Conservation (phyloP, 768 basidiomycete genomes). For the Auriscalpium orientale region DNA sequence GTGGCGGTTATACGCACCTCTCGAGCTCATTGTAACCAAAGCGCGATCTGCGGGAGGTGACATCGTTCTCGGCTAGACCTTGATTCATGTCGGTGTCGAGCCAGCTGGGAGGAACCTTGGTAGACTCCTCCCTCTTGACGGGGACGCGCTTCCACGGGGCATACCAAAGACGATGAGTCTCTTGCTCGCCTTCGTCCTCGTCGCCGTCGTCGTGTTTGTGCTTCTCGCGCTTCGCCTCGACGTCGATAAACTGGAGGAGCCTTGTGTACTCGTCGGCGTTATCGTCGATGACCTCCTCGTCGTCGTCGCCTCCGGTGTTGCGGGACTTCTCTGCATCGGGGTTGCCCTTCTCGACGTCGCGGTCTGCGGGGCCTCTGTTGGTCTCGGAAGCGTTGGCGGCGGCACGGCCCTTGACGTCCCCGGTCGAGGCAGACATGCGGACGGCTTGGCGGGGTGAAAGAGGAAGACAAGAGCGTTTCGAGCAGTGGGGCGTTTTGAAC, state of each 20-base stretch:
- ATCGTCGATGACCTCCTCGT: not conserved
- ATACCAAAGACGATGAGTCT: slow-evolving; percentile 34
- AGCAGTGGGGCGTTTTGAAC: too few species aligned
- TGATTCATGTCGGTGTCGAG: slow-evolving; percentile 31
- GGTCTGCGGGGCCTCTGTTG: not conserved
- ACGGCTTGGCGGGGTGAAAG: not conserved
- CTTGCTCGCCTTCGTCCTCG: slow-evolving; percentile 6
- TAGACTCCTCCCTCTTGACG: slow-evolving; percentile 18
- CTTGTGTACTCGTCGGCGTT: slow-evolving; percentile 14
- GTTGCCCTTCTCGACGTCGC: slow-evolving; percentile 6
- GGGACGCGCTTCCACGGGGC: slow-evolving; percentile 36
- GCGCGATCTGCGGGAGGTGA: slow-evolving; percentile 24
- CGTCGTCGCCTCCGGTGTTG: not conserved
- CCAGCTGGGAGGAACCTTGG: slow-evolving; percentile 32
- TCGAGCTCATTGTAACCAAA: slow-evolving; percentile 38
- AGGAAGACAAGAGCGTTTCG: too few species aligned
- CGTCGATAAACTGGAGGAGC: slow-evolving; percentile 14
- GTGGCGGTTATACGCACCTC: slow-evolving; percentile 20
- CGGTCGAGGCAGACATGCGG: slow-evolving; percentile 4
- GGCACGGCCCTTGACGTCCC: not conserved
- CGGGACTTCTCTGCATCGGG: not conserved
- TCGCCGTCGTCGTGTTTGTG: not conserved
- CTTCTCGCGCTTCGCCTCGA: slow-evolving; percentile 12
- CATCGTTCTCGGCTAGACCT: slow-evolving; percentile 29
- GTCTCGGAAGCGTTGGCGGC: not conserved